Base-by-base conservation (phyloP, 2,329 filamentous ascomycete species). In the Penicillium aurantiogriseum region DNA sequence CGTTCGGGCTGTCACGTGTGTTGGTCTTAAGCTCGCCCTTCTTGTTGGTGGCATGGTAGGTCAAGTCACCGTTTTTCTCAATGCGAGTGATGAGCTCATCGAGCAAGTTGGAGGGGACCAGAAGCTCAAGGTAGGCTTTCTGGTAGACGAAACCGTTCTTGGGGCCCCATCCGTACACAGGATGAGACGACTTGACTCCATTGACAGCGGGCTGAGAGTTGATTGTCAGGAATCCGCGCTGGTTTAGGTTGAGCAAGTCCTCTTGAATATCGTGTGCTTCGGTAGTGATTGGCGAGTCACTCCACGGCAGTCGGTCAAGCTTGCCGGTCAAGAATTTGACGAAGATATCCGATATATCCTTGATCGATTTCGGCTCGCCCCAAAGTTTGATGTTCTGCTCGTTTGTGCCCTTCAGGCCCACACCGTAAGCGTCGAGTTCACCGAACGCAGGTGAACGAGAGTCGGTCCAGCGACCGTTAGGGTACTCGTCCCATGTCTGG, bases 401-500 rank as follows among this genome's bases (percentile, higher is more conserved):
- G 72, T 96, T 99, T 51, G 91, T 95, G 31, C 94, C 94, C 65
- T 93, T 95, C 67, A 99, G 78, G 44, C 92, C 92, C 67, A 97
- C 91, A 43, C 92, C 93, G 71, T 99, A 97, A 9, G 91, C 88
- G 76, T 97, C 93, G 51, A 97, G 81, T 76, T 97, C 92, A 69
- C 94, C 94, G 70, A 97, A 99, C 50, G 94, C 94, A 60, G 94
- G 94, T 57, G 93, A 97, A 63, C 94, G 86, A 51, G 92, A 93
- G 76, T 99, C 94, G 77, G 94, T 95, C 94, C 94, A 99, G 75
- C 94, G 89, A 46, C 94, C 94, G 80, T 99, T 99, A 55, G 94
- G 94, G 69, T 97, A 99, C 75, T 99, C 94, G 69, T 99, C 94
- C 94, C 94, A 99, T 67, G 97, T 93, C 73, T 97, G 92, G 0